These are phyloP conservation scores for Euphrasia arctica DNA, from an alignment of 305 asterid species.

Conservation along the genomic window DNA sequence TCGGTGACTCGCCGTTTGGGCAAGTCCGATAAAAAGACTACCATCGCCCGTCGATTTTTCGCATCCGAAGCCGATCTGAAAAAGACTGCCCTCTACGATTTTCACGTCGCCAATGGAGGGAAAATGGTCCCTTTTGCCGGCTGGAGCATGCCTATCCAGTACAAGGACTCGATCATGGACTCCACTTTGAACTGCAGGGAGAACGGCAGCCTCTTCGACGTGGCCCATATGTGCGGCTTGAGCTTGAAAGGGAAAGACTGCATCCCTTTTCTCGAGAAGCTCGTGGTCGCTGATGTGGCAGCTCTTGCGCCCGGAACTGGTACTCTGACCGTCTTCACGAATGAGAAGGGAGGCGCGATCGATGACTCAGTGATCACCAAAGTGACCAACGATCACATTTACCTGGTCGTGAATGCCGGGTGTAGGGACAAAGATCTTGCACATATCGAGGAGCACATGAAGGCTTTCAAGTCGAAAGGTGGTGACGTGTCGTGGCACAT, in stretches of 20 bases:
- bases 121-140: conserved; percentile 99
- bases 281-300: conserved; percentile 90
- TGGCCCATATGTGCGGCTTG: conserved; percentile 96
- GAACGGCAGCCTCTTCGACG: conserved; percentile 93
- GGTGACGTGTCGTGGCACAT: conserved; percentile 99
- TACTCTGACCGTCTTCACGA: conserved; percentile 80
- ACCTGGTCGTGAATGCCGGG: conserved; percentile 91
- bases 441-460: conserved; percentile 97
- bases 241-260: conserved; percentile 94
- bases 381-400: conserved; percentile 81
- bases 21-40: conserved; percentile 64
- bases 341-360: conserved; percentile 97
- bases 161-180: conserved; percentile 96
- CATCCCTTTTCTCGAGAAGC: conserved; percentile 87
- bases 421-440: conserved; percentile 97
- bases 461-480: conserved; percentile 79
- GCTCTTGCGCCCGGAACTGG: conserved; percentile 96
- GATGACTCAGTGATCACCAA: conserved; percentile 96
- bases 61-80: conserved; percentile 92
- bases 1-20: conserved; percentile 80
- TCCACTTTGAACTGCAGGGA: conserved; percentile 93
- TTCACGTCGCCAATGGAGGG: conserved; percentile 91
- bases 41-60: conserved; percentile 65
- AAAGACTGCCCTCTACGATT: conserved; percentile 86
- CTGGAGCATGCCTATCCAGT: conserved; percentile 99